phyloP scores from a whole-genome alignment of 2,329 filamentous ascomycete genomes.

The Neopestalotiopsis clavispora region DNA sequence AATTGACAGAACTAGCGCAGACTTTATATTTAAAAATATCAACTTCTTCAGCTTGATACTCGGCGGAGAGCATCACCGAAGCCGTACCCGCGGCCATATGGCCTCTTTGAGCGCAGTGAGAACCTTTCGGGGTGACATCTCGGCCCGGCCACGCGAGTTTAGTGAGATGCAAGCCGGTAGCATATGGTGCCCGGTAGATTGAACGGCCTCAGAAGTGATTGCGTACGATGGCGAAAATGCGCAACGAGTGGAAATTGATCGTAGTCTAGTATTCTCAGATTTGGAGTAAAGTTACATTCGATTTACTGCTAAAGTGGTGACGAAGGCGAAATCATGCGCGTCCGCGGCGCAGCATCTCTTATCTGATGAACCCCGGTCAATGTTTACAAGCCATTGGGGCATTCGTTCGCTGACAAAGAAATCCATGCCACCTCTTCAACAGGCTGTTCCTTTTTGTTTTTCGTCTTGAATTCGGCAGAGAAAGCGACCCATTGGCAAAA shows the following conservation, averaged over 20 bases:
- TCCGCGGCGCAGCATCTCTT: not conserved
- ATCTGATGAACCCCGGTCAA: not conserved
- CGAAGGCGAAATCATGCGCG: constrained; percentile 5
- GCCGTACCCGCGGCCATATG: too few relatives aligned
- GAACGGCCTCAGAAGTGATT: not conserved
- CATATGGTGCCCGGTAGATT: not conserved
- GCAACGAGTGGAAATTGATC: not conserved
- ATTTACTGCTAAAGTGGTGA: not conserved
- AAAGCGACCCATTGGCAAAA: not conserved
- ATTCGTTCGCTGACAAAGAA: not conserved
- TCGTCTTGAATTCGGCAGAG: not conserved
- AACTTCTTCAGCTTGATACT: too few relatives aligned
- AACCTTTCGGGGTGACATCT: not conserved
- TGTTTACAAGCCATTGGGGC: not conserved
- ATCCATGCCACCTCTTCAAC: not conserved
- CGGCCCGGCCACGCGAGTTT: not conserved
- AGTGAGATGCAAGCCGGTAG: not conserved
- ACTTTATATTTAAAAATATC: too few relatives aligned
- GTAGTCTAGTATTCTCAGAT: not conserved
- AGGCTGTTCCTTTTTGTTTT: not conserved
- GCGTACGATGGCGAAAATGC: not conserved
- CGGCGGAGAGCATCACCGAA: too few relatives aligned
- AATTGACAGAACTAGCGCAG: too few relatives aligned
- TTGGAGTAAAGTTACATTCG: not conserved
- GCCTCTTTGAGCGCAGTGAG: too few relatives aligned